phyloP scores from a whole-genome alignment of 2,329 filamentous ascomycete genomes.

The Colletotrichum tabaci region DNA sequence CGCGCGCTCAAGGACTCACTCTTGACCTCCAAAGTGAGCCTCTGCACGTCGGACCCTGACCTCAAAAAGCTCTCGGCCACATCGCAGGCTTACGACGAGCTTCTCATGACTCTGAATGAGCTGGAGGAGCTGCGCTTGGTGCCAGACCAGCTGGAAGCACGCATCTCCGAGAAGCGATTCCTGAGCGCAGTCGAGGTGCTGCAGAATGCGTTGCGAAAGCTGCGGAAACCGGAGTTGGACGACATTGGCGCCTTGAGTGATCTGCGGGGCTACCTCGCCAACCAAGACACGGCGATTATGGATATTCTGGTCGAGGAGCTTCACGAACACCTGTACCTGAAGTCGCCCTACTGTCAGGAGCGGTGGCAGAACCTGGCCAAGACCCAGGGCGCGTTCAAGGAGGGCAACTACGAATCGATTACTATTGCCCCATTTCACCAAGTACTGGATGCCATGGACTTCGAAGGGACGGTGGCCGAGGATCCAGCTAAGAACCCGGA shows the following conservation, averaged over 20 bases:
- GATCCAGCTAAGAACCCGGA: slow-evolving; percentile 95
- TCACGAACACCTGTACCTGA: slow-evolving; percentile 96
- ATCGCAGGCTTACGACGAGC: slow-evolving; percentile 91
- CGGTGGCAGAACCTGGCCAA: slow-evolving; percentile 90
- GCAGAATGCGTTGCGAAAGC: slow-evolving; percentile 86
- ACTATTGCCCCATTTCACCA: slow-evolving; percentile 69
- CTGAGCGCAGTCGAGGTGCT: slow-evolving; percentile 92
- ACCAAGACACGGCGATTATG: slow-evolving; percentile 91
- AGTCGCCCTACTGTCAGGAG: slow-evolving; percentile 97
- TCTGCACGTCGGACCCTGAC: slow-evolving; percentile 90
- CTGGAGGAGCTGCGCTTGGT: slow-evolving; percentile 91
- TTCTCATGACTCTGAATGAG: slow-evolving; percentile 86
- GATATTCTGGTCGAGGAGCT: slow-evolving; percentile 98
- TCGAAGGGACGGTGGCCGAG: slow-evolving; percentile 77
- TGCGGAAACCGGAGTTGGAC: slow-evolving; percentile 90
- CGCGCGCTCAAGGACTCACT: slow-evolving; percentile 88
- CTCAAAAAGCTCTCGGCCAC: slow-evolving; percentile 89
- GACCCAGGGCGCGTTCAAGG: slow-evolving; percentile 70
- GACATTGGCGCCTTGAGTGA: slow-evolving; percentile 91
- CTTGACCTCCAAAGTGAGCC: slow-evolving; percentile 81
- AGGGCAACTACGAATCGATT: slow-evolving; percentile 63
- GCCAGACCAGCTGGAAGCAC: slow-evolving; percentile 92
- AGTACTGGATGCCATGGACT: slow-evolving; percentile 73
- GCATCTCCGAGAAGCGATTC: slow-evolving; percentile 97
- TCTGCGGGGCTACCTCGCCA: slow-evolving; percentile 87